phyloP scores from a whole-genome alignment of 352 stramenopile species.

The Globisporangium viniferum region DNA sequence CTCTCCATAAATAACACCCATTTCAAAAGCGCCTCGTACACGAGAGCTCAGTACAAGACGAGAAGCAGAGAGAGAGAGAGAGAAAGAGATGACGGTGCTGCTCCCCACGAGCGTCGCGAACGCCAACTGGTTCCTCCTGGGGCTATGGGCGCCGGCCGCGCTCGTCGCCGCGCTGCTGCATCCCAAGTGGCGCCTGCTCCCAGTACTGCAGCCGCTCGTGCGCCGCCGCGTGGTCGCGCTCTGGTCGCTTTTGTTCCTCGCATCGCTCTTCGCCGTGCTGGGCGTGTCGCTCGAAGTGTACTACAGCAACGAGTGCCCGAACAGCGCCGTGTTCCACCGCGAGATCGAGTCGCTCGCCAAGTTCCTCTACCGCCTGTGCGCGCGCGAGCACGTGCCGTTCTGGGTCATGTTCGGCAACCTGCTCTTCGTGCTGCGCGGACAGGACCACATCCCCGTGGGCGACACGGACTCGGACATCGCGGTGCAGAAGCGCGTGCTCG shows the following conservation, averaged over 20 bases:
- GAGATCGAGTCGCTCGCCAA: conserved; percentile 68
- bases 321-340: conserved; percentile 61
- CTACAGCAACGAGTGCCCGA: conserved; percentile 55
- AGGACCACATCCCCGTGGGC: conserved; percentile 58
- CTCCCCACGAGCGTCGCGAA: conserved; percentile 60
- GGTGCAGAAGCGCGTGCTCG: conserved; percentile 56
- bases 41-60: background rate
- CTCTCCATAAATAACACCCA: background rate
- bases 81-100: conserved; percentile 59
- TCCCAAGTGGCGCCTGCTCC: conserved; percentile 34
- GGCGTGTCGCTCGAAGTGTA: conserved; percentile 58
- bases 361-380: conserved; percentile 57
- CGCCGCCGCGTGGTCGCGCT: conserved; percentile 27
- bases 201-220: conserved; percentile 22
- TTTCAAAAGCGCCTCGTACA: background rate
- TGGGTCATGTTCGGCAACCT: conserved; percentile 76
- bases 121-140: conserved; percentile 68
- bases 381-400: conserved; percentile 48
- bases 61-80: background rate
- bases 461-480: conserved; percentile 81
- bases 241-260: conserved; percentile 39
- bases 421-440: conserved; percentile 67
- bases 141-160: conserved; percentile 20
- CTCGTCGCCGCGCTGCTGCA: conserved; percentile 38
- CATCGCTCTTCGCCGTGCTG: conserved; percentile 30